Evolutionary conservation across 2,329 filamentous ascomycete genomes (phyloP), one percentile per base, ranked within the genome.

Genomic region (Talaromyces sp.): DNA sequence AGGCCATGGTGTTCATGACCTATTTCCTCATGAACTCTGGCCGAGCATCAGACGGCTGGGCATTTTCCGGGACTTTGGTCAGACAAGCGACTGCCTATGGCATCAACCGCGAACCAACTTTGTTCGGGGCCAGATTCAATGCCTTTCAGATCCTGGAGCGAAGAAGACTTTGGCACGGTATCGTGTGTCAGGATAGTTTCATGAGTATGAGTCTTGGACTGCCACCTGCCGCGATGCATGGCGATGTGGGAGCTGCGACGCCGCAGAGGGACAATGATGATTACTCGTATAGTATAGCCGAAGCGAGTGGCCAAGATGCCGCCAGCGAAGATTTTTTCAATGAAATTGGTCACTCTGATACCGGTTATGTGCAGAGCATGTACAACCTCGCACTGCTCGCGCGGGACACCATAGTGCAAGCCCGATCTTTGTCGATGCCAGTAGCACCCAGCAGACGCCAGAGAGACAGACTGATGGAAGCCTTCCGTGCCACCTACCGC

Each of bases 121-220:
- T 64, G 25, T 60, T 64, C n/a, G 58, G 60, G 12, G n/a, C 60
- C 1, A 31, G 21, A 9, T 62, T 64, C 40, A 64, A 40, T 31
- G 44, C 35, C 12, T 64, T 64, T 9, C 35, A 64, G 21, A 60
- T 57, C 21, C 3, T 60, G 2, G 63, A 64, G 28, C 37, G 63
- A 25, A 57, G 55, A 28, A 56, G 63, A 14, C 55, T 64, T 1
- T 64, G 63, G 63, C 63, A 64, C 16, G 59, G 54, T 0, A 58
- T 64, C 9, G 60, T 64, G 7, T 64, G 63, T 18, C 63, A 64
- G 48, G 63, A 64, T 23, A 64, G 63, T 42, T 64, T 64, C 35
- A 64, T 64, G 63, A 64, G 63, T 16, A 64, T 64, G 63, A 59
- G 59, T 37, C 60, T 64, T 1, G 42, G 55, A 31, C 60, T 64